A percentile compares a stretch with the other conserved stretches of the same genome.
These are phyloP conservation scores for Furcasterigmium sp. DNA, from an alignment of 2,329 filamentous ascomycete genomes.

Conservation along the genomic window DNA sequence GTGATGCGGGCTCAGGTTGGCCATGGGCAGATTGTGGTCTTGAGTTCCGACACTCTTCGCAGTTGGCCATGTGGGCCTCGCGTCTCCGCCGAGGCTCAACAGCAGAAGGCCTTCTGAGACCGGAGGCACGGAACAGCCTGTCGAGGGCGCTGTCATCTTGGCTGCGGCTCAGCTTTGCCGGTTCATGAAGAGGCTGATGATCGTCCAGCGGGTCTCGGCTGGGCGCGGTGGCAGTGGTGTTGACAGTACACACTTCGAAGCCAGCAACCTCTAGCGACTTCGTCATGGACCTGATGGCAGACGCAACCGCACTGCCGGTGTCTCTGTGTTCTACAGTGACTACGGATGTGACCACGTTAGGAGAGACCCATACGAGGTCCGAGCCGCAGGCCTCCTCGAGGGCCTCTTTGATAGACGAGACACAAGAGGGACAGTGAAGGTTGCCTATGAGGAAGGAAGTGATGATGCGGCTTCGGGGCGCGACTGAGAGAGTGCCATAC, in stretches of 20 bases:
- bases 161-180: constrained; percentile 9
- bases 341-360: constrained; percentile 67
- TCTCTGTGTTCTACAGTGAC: constrained; percentile 54
- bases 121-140: constrained; percentile 20
- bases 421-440: constrained; percentile 74
- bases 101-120: constrained; percentile 3
- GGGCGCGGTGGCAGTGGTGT: constrained; percentile 26
- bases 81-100: constrained; percentile 7
- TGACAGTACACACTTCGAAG: constrained; percentile 51
- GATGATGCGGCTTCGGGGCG: constrained; percentile 24
- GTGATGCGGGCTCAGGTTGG: constrained; percentile 1
- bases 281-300: constrained; percentile 35
- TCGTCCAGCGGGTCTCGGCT: constrained; percentile 12
- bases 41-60: constrained; percentile 31
- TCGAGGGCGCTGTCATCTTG: constrained; percentile 15
- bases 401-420: constrained; percentile 57
- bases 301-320: constrained; percentile 26
- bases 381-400: constrained; percentile 40
- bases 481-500: neutral
- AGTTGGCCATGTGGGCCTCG: constrained; percentile 34
- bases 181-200: constrained; percentile 14
- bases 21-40: constrained; percentile 2
- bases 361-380: constrained; percentile 55
- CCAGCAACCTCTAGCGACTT: constrained; percentile 49
- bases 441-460: constrained; percentile 66